phyloP scores from a whole-genome alignment of 1,284 basidiomycete genomes.

The Clitocybe nebularis region DNA sequence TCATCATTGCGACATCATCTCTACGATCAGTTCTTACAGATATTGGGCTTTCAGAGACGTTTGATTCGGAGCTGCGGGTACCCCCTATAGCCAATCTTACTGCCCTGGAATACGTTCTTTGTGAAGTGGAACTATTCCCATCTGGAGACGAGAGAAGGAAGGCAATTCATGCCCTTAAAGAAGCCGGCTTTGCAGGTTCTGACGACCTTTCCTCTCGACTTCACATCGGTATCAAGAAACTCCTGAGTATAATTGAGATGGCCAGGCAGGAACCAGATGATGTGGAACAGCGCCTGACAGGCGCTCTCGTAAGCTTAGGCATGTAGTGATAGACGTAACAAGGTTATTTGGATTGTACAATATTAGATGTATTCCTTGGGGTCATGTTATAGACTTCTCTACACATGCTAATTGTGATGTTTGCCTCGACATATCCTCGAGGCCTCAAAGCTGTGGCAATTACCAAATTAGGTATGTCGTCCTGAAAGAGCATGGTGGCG shows the following conservation, averaged over 20 bases:
- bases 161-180: slow-evolving; percentile 66
- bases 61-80: slow-evolving; percentile 87
- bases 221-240: slow-evolving; percentile 91
- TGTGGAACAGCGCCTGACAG: slow-evolving; percentile 70
- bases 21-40: slow-evolving; percentile 85
- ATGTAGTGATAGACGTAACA: slow-evolving; percentile 29
- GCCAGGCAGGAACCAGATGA: slow-evolving; percentile 88
- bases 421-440: no score
- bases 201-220: slow-evolving; percentile 43
- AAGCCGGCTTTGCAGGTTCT: slow-evolving; percentile 70
- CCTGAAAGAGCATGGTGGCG: background rate
- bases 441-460: no score
- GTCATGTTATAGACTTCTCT: no score
- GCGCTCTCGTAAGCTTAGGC: slow-evolving; percentile 62
- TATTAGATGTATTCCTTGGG: no score
- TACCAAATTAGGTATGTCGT: background rate
- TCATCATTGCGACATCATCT: slow-evolving; percentile 92
- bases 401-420: no score
- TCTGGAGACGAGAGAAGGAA: slow-evolving; percentile 52
- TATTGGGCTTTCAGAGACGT: slow-evolving; percentile 85
- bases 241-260: slow-evolving; percentile 94
- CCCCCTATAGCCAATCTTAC: slow-evolving; percentile 76
- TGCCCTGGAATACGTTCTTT: slow-evolving; percentile 75
- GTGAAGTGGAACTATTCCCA: slow-evolving; percentile 81
- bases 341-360: background rate